Conservation (phyloP, 2,329 filamentous ascomycete species). For the Aureobasidium sp. region DNA sequence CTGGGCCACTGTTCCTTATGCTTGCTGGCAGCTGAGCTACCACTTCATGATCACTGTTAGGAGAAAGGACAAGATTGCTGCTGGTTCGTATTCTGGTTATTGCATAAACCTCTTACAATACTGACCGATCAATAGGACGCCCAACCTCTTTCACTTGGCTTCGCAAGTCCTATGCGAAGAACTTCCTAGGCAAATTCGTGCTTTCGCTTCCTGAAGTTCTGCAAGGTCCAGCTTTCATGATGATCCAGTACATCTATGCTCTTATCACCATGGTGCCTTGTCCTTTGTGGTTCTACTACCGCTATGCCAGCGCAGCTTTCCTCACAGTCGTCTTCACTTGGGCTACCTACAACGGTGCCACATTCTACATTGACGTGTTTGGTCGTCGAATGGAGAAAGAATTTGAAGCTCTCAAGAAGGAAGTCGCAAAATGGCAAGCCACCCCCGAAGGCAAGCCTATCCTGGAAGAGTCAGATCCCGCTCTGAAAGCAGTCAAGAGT, state of each 20-base stretch:
- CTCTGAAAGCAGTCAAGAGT: conserved; percentile 13
- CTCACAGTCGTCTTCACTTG: conserved; percentile 78
- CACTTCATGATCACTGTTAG: conserved; percentile 94
- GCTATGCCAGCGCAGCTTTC: conserved; percentile 70
- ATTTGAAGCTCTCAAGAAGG: conserved; percentile 77
- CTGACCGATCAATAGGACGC: conserved; percentile 43
- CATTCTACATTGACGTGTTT: conserved; percentile 97
- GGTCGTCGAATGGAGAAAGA: conserved; percentile 96
- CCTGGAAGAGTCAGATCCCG: conserved; percentile 5
- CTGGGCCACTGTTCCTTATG: conserved; percentile 91
- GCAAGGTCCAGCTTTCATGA: conserved; percentile 89
- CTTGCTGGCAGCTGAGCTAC: conserved; percentile 85
- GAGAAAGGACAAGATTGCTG: conserved; percentile 90
- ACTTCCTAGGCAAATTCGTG: conserved; percentile 80
- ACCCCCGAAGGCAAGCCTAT: conserved; percentile 18
- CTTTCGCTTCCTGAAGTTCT: conserved; percentile 65
- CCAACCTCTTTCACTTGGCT: conserved; percentile 98
- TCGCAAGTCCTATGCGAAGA: conserved; percentile 80
- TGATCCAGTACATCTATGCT: conserved; percentile 89
- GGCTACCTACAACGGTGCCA: conserved; percentile 95
- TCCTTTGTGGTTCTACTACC: conserved; percentile 88
- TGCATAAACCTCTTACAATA: neutral
- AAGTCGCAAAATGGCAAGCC: conserved; percentile 85
- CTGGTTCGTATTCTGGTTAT: conserved; percentile 38
- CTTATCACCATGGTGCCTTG: conserved; percentile 90